Conservation (phyloP, 805 yeast genomes). For the Ogataea pilisensis region DNA sequence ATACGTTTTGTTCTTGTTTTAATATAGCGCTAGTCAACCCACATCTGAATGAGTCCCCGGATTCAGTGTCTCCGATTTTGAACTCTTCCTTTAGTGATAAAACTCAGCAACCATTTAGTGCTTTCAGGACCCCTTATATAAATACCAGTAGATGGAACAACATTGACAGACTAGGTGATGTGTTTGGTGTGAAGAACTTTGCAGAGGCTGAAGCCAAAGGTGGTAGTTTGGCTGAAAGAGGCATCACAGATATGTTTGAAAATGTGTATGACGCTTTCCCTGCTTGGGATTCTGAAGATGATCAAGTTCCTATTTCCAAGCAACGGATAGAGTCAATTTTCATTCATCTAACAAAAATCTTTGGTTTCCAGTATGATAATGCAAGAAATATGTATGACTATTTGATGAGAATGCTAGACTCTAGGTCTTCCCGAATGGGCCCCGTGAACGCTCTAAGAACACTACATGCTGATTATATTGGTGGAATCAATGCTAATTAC, state of each 20-base stretch:
- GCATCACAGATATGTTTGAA: conserved; percentile 40
- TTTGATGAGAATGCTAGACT: conserved; percentile 56
- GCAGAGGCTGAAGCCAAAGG: conserved; percentile 33
- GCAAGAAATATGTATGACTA: conserved; percentile 66
- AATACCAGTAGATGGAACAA: conserved; percentile 43
- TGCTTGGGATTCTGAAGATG: conserved; percentile 39
- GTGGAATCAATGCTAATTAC: conserved; percentile 65
- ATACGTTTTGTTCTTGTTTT: no score
- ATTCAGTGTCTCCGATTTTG: conserved; percentile 17
- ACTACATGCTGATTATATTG: conserved; percentile 71
- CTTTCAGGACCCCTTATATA: conserved; percentile 42
- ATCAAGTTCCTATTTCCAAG: conserved; percentile 43
- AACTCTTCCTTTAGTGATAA: conserved; percentile 28
- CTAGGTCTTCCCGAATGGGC: conserved; percentile 63
- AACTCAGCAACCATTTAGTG: conserved; percentile 34
- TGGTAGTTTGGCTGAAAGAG: conserved; percentile 26
- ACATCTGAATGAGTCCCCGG: no score
- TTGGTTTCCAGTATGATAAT: conserved; percentile 69
- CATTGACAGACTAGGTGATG: conserved; percentile 31
- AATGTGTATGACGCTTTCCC: conserved; percentile 50
- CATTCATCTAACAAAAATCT: conserved; percentile 45
- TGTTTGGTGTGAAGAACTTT: conserved; percentile 27
- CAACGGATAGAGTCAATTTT: conserved; percentile 56
- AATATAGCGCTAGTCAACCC: no score
- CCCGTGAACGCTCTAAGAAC: conserved; percentile 52